Evolutionary conservation across 2,329 filamentous ascomycete species (phyloP), one percentile per base, ranked within the genome.

Genomic region (Phoma sp.): DNA sequence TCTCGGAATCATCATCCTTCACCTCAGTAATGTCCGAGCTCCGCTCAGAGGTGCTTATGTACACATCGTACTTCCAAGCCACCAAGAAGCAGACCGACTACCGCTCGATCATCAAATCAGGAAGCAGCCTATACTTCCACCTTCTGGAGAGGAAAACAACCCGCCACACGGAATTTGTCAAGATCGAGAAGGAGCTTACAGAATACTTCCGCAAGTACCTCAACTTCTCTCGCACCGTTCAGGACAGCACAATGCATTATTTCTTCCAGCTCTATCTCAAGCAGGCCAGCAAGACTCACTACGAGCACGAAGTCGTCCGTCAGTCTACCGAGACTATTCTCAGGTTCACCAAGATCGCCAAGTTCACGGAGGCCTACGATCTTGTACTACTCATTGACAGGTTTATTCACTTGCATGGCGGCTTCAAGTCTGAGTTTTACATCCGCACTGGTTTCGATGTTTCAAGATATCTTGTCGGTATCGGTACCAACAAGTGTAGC

Each of bases 11-110:
- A n/a, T 51, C 49, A 3, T 66, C 61, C 9, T 69, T 78, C 55
- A 73, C 77, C 2, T 67, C 73, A 9, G 53, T 80, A 38, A 77
- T 75, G n/a, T 75, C 77, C 0, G 75, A 80, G 62, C 73, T 78
- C 59, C 64, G 73, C 9, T 66, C 60, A 29, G 63, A 72, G 34
- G 67, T 74, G 40, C 45, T 68, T 25, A 49, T 68, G 54, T 67
- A 68, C 56, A 60, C 66, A 32, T 63, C 64, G n/a, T 68, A 68
- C 57, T 61, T 65, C 60, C 61, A 57, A 12, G 50, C 61, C 9
- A 60, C 62, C 10, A 68, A 65, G 51, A 68, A 69, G 21, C 73
- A 76, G 56, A 68, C 65, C 17, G 73, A 67, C 28, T 67, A 78
- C 57, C 65, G 74, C 42, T 56, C 52, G 9, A 61, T 66, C 52